Percentiles rank a stretch among this genome's conserved stretches.
Evolutionary conservation across 2,329 filamentous ascomycete genomes (phyloP).

Genomic region (Arthrobotrys conoides): DNA sequence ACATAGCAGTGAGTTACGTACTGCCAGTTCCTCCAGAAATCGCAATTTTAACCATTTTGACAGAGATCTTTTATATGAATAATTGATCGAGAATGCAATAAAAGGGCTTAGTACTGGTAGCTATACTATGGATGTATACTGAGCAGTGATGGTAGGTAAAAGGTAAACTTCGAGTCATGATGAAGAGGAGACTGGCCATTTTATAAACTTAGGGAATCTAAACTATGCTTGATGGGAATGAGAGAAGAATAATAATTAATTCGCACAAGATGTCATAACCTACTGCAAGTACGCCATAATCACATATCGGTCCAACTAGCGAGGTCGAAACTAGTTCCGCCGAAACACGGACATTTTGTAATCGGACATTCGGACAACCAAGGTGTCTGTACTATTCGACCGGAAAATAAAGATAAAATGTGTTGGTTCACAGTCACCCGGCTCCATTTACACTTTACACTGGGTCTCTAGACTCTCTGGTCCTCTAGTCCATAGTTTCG

Average conservation of each 20-base stretch:
- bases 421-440: too few species aligned
- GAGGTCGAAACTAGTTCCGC: slow-evolving; percentile 6
- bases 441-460: too few species aligned
- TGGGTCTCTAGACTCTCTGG: too few species aligned
- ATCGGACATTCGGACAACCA: background rate
- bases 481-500: too few species aligned
- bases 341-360: slow-evolving; percentile 22
- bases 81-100: too few species aligned
- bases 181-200: too few species aligned
- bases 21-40: slow-evolving; percentile 69
- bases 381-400: too few species aligned
- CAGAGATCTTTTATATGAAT: background rate
- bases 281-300: background rate
- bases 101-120: too few species aligned
- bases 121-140: too few species aligned
- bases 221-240: background rate
- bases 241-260: background rate
- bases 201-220: background rate
- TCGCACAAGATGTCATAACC: background rate
- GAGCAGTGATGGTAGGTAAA: too few species aligned
- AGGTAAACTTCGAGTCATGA: too few species aligned
- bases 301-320: background rate
- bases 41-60: slow-evolving; percentile 69
- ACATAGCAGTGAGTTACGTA: slow-evolving; percentile 64
- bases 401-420: too few species aligned